phyloP scores from a whole-genome alignment of 169 alveolate genomes.

The Theileria sp. region DNA sequence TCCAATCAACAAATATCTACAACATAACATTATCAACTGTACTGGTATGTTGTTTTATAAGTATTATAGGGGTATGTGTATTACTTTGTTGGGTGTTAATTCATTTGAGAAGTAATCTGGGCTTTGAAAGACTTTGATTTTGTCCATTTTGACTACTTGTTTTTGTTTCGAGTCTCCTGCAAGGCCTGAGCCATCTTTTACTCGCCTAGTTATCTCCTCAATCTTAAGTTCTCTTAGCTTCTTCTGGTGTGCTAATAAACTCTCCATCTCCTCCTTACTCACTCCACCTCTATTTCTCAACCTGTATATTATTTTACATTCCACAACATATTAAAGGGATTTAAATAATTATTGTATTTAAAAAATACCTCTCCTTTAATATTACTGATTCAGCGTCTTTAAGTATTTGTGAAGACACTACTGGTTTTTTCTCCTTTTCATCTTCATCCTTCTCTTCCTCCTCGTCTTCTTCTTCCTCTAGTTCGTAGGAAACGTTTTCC shows the following conservation, averaged over 20 bases:
- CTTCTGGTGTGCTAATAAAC: slow-evolving; percentile 78
- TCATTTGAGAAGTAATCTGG: slow-evolving; percentile 83
- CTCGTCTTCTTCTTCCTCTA: slow-evolving; percentile 78
- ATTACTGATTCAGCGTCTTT: slow-evolving; percentile 77
- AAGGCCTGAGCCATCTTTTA: slow-evolving; percentile 76
- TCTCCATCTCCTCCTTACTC: slow-evolving; percentile 68
- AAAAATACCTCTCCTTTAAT: slow-evolving; percentile 60
- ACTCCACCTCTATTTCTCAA: slow-evolving; percentile 71
- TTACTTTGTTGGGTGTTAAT: slow-evolving; percentile 73
- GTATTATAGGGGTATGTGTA: too few species aligned
- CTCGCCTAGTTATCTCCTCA: slow-evolving; percentile 82
- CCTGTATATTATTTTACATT: not conserved
- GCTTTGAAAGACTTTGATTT: slow-evolving; percentile 78
- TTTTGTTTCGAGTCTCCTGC: slow-evolving; percentile 74
- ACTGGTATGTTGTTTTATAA: not conserved
- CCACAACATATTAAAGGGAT: not conserved
- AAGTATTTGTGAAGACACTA: slow-evolving; percentile 71
- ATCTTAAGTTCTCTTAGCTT: slow-evolving; percentile 80
- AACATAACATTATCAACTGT: not conserved
- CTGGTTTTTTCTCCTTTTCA: slow-evolving; percentile 57
- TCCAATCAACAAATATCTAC: slow-evolving; percentile 80
- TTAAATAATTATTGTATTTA: not conserved
- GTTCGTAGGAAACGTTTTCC: slow-evolving; percentile 80
- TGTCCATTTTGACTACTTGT: slow-evolving; percentile 81
- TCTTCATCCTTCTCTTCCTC: slow-evolving; percentile 26